These are phyloP conservation scores for Acmispon strigosus DNA, from an alignment of 306 rosid genomes.

Conservation along the genomic window DNA sequence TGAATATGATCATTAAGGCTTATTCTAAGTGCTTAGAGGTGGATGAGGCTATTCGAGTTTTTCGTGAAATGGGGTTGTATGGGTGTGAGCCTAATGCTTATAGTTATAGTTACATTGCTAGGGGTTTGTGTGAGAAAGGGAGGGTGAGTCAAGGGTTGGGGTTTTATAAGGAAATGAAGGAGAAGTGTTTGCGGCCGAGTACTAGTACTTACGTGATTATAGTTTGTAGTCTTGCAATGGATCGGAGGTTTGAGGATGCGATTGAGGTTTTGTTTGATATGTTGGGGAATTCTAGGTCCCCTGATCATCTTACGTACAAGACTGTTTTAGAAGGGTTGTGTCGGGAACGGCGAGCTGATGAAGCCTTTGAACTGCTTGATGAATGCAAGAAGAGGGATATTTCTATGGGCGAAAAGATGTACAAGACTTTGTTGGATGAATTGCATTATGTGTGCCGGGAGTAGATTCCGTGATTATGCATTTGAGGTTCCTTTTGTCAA, in stretches of 20 bases:
- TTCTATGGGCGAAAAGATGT: constrained; percentile 41
- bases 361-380: constrained; percentile 66
- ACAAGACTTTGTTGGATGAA: constrained; percentile 50
- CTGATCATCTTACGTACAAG: constrained; percentile 77
- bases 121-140: constrained; percentile 92
- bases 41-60: constrained; percentile 73
- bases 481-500: not conserved
- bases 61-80: constrained; percentile 78
- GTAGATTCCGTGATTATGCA: not conserved
- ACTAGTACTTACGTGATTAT: constrained; percentile 55
- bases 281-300: constrained; percentile 58
- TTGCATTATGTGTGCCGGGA: constrained; percentile 42
- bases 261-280: constrained; percentile 60
- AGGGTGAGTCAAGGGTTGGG: constrained; percentile 63
- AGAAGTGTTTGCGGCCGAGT: constrained; percentile 49
- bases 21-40: constrained; percentile 68
- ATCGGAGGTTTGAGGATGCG: constrained; percentile 58
- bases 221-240: constrained; percentile 68
- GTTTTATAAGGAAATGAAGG: constrained; percentile 74
- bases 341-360: constrained; percentile 51
- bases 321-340: constrained; percentile 78
- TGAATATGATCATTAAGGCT: constrained; percentile 86
- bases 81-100: constrained; percentile 78
- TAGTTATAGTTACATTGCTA: constrained; percentile 64
- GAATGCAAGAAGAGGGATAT: constrained; percentile 58